Evolutionary conservation across 495 filamentous ascomycete genomes (phyloP).

Genomic region (Podospora didyma): DNA sequence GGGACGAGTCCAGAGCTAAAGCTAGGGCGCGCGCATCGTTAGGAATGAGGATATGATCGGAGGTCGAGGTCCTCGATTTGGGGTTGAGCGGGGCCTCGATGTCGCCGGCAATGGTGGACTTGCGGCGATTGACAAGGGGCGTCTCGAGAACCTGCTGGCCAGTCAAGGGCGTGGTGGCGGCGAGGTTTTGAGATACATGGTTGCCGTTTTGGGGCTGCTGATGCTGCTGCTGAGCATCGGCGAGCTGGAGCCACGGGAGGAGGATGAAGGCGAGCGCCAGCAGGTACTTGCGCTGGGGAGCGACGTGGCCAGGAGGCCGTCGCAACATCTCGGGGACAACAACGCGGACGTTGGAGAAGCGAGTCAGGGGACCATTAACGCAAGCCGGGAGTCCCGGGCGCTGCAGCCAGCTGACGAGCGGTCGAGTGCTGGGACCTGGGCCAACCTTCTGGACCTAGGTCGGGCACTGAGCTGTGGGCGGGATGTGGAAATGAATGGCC

Average conservation of each 20-base stretch:
- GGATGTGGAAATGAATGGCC: too few relatives aligned
- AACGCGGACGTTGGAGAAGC: conserved; percentile 30
- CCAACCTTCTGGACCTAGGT: too few relatives aligned
- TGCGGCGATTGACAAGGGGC: conserved; percentile 19
- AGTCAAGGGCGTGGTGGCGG: conserved; percentile 18
- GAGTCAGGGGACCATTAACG: conserved; percentile 23
- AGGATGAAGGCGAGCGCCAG: conserved; percentile 49
- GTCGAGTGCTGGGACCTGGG: not conserved
- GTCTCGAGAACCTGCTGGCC: conserved; percentile 23
- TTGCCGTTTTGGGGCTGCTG: conserved; percentile 29
- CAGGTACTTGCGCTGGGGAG: conserved; percentile 40
- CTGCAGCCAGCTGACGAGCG: not conserved
- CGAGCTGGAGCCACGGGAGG: conserved; percentile 47
- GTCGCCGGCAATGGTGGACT: conserved; percentile 16
- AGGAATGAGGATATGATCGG: conserved; percentile 41
- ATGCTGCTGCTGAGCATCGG: conserved; percentile 60
- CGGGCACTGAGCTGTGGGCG: not conserved
- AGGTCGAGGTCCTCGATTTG: conserved; percentile 10
- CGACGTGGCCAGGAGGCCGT: conserved; percentile 53
- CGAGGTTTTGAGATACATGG: conserved; percentile 22
- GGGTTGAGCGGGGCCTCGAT: conserved; percentile 13
- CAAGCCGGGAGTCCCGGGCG: conserved; percentile 4
- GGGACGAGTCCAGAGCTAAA: conserved; percentile 79
- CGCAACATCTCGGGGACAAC: conserved; percentile 50
- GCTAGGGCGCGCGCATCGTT: conserved; percentile 90